Conservation (phyloP, 2,329 filamentous ascomycete genomes). For the Cladosporium sp. region DNA sequence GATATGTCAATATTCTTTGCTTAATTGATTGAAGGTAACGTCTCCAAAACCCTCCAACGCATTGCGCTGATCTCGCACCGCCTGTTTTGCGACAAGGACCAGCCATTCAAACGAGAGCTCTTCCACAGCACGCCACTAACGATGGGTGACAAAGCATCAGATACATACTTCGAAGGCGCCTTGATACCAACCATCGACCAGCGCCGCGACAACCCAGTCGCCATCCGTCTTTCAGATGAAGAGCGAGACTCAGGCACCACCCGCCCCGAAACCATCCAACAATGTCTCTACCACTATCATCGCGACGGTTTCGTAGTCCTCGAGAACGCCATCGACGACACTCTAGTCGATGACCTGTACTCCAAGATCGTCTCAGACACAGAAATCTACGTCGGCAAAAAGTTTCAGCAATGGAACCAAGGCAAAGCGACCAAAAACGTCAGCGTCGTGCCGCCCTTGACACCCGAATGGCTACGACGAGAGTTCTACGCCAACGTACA, state of each 20-base stretch:
- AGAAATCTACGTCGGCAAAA: conserved; percentile 17
- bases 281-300: conserved; percentile 24
- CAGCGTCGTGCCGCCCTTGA: conserved; percentile 25
- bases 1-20: background rate
- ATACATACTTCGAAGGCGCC: conserved; percentile 18
- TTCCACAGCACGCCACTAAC: background rate
- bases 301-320: conserved; percentile 39
- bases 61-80: background rate
- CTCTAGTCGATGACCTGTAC: conserved; percentile 23
- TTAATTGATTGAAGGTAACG: background rate
- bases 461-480: conserved; percentile 23
- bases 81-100: background rate
- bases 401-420: conserved; percentile 27
- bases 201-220: conserved; percentile 18
- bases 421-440: conserved; percentile 25
- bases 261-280: conserved; percentile 19
- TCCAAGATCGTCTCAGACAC: conserved; percentile 25
- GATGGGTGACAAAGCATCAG: background rate
- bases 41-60: background rate
- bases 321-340: conserved; percentile 32
- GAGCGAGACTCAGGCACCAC: conserved; percentile 18
- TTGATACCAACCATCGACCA: conserved; percentile 18
- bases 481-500: conserved; percentile 28
- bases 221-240: conserved; percentile 21
- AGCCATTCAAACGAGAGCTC: background rate